Base-by-base conservation (phyloP, 768 basidiomycete species). In the Leucosporidium scottii region DNA sequence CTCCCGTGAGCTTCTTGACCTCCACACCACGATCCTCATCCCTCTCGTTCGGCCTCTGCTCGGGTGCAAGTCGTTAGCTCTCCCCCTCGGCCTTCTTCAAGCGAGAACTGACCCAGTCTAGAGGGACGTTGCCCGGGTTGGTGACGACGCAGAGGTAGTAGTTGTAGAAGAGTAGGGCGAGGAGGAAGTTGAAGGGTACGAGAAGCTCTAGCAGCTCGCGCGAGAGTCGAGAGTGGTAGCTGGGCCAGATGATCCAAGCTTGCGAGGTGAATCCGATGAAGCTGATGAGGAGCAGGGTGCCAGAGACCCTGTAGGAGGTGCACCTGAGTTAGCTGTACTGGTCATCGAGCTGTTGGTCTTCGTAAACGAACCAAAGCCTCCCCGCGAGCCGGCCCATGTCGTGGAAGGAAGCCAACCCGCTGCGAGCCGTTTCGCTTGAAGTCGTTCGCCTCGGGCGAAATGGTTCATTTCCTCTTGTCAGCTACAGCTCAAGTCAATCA, bases 181-280 rank as follows among this genome's bases (percentile, higher is more conserved):
- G 87, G 17, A 94, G 79, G 27, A 85, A 57, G 75, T 93, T 97
- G 73, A 27, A 73, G 53, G 64, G 63, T 30, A 54, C 60, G 69
- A 74, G 62, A 44, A 62, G 69, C 63, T 65, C 59, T 54, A 49
- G n/a, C 44, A 59, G 27, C 18, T 13, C 49, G 59, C 27, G 80
- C 88, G 76, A 76, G 49, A 56, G n/a, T 12, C 39, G 39, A 44
- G 39, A 44, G 53, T 30, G 53, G 59, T 28, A 80, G 88, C 76
- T 76, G 13, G 94, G 94, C 3, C 85, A 85, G 77, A 96, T 85
- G 67, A 97, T 82, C 79, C 89, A 93, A 73, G 91, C 83, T 78
- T 98, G 94, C 3, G 88, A 85, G 9, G 89, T 87, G 77, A 91
- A 90, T 3, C 90, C 85, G 71, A 97, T 92, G 78, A 97, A 98